Base-by-base conservation (phyloP, 2,329 filamentous ascomycete genomes). In the Claviceps paspali region DNA sequence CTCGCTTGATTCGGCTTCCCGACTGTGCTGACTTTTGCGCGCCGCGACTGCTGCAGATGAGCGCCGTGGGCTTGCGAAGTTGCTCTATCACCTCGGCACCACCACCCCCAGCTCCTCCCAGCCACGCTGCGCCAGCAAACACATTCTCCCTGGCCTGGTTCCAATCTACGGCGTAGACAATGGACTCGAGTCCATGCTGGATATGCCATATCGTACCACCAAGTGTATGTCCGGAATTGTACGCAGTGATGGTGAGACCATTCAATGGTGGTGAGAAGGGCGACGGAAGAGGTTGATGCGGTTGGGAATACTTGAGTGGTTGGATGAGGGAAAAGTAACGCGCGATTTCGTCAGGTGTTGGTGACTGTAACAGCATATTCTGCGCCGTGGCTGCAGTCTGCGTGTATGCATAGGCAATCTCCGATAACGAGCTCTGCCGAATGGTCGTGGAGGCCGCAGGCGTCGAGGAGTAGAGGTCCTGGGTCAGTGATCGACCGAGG, bases 181-280 rank as follows among this genome's bases (percentile, higher is more conserved):
- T 88, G 1, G 87, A 95, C 56, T 98, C 91, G 53, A 95, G 71
- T 0, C 87, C 86, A 62, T 96, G 86, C 51, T 96, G 88, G 45
- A 98, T 87, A 52, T 96, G 88, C 91, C 91, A 98, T 64, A 98
- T 94, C 18, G 91, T 96, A 39, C 91, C 91, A 56, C 91, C 91
- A 0, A 96, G 72, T 0, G 88, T 95, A 54, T 95, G 88, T 45
- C 91, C 91, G 6, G 91, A 86, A 59, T 92, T 93, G 62, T 96
- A 96, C 1, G 91, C 91, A 1, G 91, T 98, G 46, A 98, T 83
- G 2, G 85, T 94, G 14, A 98, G 73, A 4, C 87, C 87, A 47
- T 91, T 87, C 12, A 95, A 67, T 1, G 88, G 82, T 4, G 87
- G 85, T 2, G 86, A 92, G 52, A 86, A 92, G 1, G 86, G 80